Percentiles rank a stretch among this genome's conserved stretches.
Conservation (phyloP, 1,284 basidiomycete genomes). For the Sporisorium scitamineum region DNA sequence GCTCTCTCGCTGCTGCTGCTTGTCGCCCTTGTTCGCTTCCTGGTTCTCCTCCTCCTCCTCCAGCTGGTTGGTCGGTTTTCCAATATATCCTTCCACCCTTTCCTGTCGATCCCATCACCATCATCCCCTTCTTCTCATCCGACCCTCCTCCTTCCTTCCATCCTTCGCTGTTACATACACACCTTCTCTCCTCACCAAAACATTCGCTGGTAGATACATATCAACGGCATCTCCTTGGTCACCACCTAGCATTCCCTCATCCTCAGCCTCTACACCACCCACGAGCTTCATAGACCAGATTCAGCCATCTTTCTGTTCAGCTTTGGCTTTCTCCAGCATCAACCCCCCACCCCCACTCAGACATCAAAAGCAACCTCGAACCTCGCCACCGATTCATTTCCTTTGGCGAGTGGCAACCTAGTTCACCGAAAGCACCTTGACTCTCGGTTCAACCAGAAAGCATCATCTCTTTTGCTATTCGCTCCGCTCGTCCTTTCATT, state of each 20-base stretch:
- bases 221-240: not conserved
- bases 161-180: not conserved
- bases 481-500: not conserved
- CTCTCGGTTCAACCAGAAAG: conserved; percentile 3
- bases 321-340: not conserved
- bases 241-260: too few species aligned
- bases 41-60: not conserved
- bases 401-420: not conserved
- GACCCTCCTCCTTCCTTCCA: conserved; percentile 2
- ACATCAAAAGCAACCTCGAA: not conserved
- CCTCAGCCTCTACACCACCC: too few species aligned
- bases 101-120: conserved; percentile 9
- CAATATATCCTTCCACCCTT: conserved; percentile 34
- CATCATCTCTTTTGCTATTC: not conserved
- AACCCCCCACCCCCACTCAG: not conserved
- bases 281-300: not conserved
- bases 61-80: conserved; percentile 7
- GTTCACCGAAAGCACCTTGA: not conserved
- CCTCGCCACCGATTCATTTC: not conserved
- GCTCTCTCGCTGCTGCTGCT: not conserved
- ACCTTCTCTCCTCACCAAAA: not conserved
- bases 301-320: not conserved
- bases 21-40: not conserved
- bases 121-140: not conserved
- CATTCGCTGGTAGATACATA: not conserved